A percentile compares a stretch with the other conserved stretches of the same genome.
Evolutionary conservation across 2,329 filamentous ascomycete genomes (phyloP).

Genomic region (Fusarium staphyleae): DNA sequence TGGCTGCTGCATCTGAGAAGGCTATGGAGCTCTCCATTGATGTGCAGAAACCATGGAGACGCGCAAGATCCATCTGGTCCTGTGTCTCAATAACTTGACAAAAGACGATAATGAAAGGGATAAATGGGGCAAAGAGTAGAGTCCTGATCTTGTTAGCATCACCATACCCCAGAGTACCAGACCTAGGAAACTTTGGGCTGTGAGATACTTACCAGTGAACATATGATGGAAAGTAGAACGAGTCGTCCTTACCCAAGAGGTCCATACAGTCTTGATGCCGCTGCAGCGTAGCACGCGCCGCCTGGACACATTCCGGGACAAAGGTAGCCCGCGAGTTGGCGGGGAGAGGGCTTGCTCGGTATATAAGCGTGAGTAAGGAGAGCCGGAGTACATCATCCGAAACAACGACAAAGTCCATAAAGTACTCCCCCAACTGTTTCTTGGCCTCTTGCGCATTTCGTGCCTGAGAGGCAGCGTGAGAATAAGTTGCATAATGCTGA

Average conservation of each 20-base stretch:
- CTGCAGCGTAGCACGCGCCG: conserved; percentile 51
- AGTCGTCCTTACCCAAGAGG: conserved; percentile 47
- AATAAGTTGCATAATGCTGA: neutral
- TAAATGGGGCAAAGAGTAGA: conserved; percentile 59
- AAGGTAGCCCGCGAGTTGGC: conserved; percentile 46
- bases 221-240: conserved; percentile 50
- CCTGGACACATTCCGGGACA: conserved; percentile 51
- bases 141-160: conserved; percentile 45
- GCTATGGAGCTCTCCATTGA: conserved; percentile 59
- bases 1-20: conserved; percentile 57
- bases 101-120: conserved; percentile 62
- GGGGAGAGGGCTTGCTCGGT: conserved; percentile 49
- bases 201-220: conserved; percentile 51
- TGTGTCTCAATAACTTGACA: conserved; percentile 58
- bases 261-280: conserved; percentile 52
- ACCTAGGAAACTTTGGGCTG: neutral
- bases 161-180: neutral
- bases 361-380: conserved; percentile 52
- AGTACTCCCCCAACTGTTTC: conserved; percentile 38
- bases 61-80: conserved; percentile 50
- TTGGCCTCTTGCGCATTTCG: conserved; percentile 38
- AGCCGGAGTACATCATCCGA: conserved; percentile 53
- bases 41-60: conserved; percentile 57
- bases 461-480: conserved; percentile 9
- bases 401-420: conserved; percentile 48